Conservation (phyloP, 78 protist genomes). For the Isochrysis galbana region DNA sequence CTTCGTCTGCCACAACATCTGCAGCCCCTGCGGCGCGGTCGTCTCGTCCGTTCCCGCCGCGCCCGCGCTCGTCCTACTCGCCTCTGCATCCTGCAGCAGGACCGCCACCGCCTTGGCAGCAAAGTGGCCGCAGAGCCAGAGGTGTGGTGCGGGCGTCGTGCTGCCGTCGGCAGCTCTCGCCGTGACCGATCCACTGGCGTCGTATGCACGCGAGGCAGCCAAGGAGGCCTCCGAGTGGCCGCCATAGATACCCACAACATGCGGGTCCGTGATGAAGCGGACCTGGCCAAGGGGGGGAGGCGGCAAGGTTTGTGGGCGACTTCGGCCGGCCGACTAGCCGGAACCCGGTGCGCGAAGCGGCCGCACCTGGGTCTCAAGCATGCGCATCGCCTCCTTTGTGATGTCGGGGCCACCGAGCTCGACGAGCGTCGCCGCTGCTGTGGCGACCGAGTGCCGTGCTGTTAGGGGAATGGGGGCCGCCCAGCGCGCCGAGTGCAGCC, state of each 20-base stretch:
- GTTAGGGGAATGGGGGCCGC: not conserved
- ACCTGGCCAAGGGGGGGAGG: too few relatives aligned
- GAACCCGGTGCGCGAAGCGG: too few relatives aligned
- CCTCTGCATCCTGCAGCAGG: not conserved
- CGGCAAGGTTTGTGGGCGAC: too few relatives aligned
- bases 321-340: too few relatives aligned
- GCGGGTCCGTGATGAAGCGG: not conserved
- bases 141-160: not conserved
- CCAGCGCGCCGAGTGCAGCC: not conserved
- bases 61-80: too few relatives aligned
- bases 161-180: too few relatives aligned
- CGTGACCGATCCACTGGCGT: too few relatives aligned
- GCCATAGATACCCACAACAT: not conserved
- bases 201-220: not conserved
- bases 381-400: not conserved
- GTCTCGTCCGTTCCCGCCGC: not conserved
- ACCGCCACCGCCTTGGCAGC: not conserved
- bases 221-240: not conserved
- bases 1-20: constrained; percentile 28
- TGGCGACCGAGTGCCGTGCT: not conserved
- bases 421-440: not conserved
- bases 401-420: constrained; percentile 20
- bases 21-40: not conserved
- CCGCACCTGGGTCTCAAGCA: not conserved
- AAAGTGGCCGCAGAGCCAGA: constrained; percentile 38